These are phyloP conservation scores for Kernera saxatilis DNA, from an alignment of 345 rosid genomes.

Conservation along the genomic window DNA sequence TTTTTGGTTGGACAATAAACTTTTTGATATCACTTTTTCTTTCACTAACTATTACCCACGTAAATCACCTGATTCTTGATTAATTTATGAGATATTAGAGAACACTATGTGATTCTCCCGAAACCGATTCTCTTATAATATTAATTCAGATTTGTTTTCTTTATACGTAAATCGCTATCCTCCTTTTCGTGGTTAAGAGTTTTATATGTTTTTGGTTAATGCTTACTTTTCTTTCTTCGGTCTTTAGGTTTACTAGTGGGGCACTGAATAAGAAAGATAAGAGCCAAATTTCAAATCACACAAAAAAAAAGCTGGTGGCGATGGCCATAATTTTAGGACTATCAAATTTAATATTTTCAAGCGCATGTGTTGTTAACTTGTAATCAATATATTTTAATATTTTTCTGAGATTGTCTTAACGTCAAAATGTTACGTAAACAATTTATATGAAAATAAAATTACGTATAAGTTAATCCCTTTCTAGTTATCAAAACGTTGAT, in stretches of 20 bases:
- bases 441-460: background rate
- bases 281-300: slow-evolving; percentile 25
- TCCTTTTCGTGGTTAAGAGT: slow-evolving; percentile 3
- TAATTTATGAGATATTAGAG: slow-evolving; percentile 19
- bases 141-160: background rate
- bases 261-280: slow-evolving; percentile 18
- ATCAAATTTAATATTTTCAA: background rate
- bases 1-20: slow-evolving; percentile 9
- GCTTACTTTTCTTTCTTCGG: slow-evolving; percentile 25
- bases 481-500: background rate
- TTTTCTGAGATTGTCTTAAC: background rate
- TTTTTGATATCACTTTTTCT: slow-evolving; percentile 6
- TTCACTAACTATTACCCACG: slow-evolving; percentile 26
- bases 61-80: slow-evolving; percentile 19
- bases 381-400: background rate
- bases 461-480: slow-evolving; percentile 7
- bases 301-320: slow-evolving; percentile 17
- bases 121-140: background rate
- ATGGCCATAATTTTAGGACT: slow-evolving; percentile 24
- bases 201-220: slow-evolving; percentile 15
- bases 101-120: slow-evolving; percentile 13
- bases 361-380: slow-evolving; percentile 7
- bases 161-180: slow-evolving; percentile 14
- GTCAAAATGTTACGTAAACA: slow-evolving; percentile 1
- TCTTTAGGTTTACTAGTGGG: slow-evolving; percentile 31